Percentiles rank a stretch among this genome's conserved stretches.
phyloP scores from a whole-genome alignment of 306 rosid genomes.

The Clitoria ternatea region DNA sequence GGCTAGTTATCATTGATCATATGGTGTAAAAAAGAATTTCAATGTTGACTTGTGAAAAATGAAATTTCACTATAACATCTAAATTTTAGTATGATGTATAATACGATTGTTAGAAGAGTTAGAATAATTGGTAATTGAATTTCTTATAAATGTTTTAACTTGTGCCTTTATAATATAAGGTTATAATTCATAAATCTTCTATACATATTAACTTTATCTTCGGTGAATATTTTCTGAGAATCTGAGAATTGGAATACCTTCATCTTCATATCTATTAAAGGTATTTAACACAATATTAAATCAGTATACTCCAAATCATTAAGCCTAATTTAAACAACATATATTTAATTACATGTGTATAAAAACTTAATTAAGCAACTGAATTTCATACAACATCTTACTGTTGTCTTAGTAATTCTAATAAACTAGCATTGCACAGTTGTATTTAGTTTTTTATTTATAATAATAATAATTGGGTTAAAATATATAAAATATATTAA shows the following conservation, averaged over 20 bases:
- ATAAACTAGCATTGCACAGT: no score
- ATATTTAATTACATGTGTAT: constrained; percentile 62
- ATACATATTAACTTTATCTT: constrained; percentile 37
- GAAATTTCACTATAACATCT: no score
- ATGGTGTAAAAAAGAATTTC: not conserved
- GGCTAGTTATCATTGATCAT: not conserved
- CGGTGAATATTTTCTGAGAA: constrained; percentile 68
- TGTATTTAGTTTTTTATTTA: no score
- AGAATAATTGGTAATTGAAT: no score
- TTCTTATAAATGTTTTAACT: not conserved
- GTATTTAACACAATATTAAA: constrained; percentile 64
- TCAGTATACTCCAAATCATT: constrained; percentile 51
- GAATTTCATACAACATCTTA: not conserved
- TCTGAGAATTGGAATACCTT: constrained; percentile 83
- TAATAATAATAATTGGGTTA: no score
- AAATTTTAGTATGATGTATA: no score
- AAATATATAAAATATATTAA: no score
- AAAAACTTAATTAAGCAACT: constrained; percentile 1
- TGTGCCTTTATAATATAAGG: not conserved
- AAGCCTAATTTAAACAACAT: constrained; percentile 62
- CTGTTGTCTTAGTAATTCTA: no score
- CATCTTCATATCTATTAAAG: constrained; percentile 78
- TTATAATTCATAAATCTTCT: not conserved
- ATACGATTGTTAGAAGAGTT: no score
- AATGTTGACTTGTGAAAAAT: not conserved